phyloP scores from a whole-genome alignment of 1,139 yeast species.

The Petasospora fabianii region DNA sequence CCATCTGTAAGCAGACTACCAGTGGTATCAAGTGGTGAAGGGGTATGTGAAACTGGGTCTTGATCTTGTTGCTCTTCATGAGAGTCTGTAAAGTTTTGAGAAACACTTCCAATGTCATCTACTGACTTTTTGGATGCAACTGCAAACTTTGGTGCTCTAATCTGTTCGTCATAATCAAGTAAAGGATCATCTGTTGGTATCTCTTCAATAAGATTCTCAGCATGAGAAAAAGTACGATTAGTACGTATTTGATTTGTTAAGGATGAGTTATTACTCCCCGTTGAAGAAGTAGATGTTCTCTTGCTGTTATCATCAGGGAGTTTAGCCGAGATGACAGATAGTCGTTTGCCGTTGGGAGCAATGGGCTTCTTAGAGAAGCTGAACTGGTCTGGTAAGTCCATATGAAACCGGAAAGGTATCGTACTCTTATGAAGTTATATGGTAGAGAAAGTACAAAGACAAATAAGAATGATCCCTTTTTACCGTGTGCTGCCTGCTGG shows the following conservation, averaged over 20 bases:
- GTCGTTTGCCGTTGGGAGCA: slow-evolving; percentile 14
- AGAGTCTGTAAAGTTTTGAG: neutral
- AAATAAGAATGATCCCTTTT: too few relatives aligned
- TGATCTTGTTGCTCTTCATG: neutral
- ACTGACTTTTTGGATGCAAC: slow-evolving; percentile 14
- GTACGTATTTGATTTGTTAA: slow-evolving; percentile 6
- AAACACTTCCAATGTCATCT: slow-evolving; percentile 11
- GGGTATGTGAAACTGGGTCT: neutral
- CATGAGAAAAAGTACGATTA: slow-evolving; percentile 4
- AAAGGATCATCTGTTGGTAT: slow-evolving; percentile 24
- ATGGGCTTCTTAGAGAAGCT: slow-evolving; percentile 25
- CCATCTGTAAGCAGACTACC: too few relatives aligned
- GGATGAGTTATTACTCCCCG: slow-evolving; percentile 4
- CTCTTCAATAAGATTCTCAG: slow-evolving; percentile 12
- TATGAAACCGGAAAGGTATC: too few relatives aligned
- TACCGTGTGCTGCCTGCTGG: too few relatives aligned
- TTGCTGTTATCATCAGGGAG: slow-evolving; percentile 10
- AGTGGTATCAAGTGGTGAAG: slow-evolving; percentile 1
- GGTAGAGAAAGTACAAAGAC: too few relatives aligned
- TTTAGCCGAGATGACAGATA: slow-evolving; percentile 20
- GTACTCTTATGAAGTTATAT: too few relatives aligned
- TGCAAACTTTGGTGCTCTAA: slow-evolving; percentile 27
- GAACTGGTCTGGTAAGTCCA: slow-evolving; percentile 19
- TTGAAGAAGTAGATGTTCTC: slow-evolving; percentile 9
- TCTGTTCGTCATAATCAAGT: slow-evolving; percentile 27